Evolutionary conservation across 441 rosid species (phyloP).

Genomic region (Erysimum cheiri): DNA sequence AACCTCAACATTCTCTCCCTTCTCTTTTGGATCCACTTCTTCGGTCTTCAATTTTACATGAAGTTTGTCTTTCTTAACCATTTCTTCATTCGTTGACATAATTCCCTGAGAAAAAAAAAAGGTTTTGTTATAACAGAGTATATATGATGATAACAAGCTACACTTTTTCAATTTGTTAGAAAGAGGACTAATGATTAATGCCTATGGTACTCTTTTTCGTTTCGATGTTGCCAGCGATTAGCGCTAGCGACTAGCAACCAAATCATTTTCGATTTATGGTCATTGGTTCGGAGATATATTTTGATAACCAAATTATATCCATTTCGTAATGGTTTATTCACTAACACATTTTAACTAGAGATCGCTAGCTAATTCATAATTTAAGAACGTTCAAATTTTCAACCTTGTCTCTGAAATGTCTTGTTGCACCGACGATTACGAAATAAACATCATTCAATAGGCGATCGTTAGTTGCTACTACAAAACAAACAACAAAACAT

Average conservation of each 20-base stretch:
- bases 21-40: constrained; percentile 44
- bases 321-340: not conserved
- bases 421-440: not conserved
- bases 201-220: not conserved
- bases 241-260: not conserved
- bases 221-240: not conserved
- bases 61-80: constrained; percentile 56
- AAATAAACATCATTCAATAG: not conserved
- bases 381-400: not conserved
- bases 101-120: constrained; percentile 21
- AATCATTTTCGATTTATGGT: not conserved
- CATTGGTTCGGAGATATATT: not conserved
- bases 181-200: not conserved
- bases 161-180: not conserved
- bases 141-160: not conserved
- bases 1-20: constrained; percentile 50
- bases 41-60: constrained; percentile 55
- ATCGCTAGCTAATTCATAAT: not conserved
- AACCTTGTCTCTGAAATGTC: not conserved
- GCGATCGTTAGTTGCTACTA: not conserved
- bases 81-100: constrained; percentile 45
- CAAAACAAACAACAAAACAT: not conserved
- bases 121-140: too few species aligned
- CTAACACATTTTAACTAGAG: not conserved
- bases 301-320: not conserved